Percentiles rank a stretch among this genome's conserved stretches.
Conservation (phyloP, 2,329 filamentous ascomycete species). For the Talaromyces verruculosus region DNA sequence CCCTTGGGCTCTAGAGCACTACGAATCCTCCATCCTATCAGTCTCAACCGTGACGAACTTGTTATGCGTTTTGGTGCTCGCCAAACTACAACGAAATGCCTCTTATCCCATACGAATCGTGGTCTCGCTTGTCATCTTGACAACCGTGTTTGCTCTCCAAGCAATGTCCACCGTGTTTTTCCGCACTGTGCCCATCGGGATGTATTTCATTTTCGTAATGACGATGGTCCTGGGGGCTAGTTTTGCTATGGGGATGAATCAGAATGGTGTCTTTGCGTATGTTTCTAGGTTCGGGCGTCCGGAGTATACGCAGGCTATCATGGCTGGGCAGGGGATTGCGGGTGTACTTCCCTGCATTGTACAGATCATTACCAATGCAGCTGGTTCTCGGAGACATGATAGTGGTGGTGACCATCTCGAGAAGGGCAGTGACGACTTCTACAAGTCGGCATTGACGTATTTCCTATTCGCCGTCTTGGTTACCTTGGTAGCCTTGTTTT, state of each 20-base stretch:
- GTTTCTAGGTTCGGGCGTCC: slow-evolving; percentile 79
- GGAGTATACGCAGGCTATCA: slow-evolving; percentile 93
- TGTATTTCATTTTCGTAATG: slow-evolving; percentile 81
- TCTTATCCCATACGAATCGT: slow-evolving; percentile 88
- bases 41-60: slow-evolving; percentile 85
- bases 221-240: slow-evolving; percentile 77
- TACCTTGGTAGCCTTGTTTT: slow-evolving; percentile 66
- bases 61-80: slow-evolving; percentile 70
- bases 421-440: slow-evolving; percentile 43
- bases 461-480: slow-evolving; percentile 84
- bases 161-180: slow-evolving; percentile 75
- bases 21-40: slow-evolving; percentile 85
- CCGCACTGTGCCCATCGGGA: slow-evolving; percentile 58
- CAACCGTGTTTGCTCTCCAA: slow-evolving; percentile 72
- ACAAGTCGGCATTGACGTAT: slow-evolving; percentile 79
- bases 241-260: slow-evolving; percentile 77
- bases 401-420: slow-evolving; percentile 28
- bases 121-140: slow-evolving; percentile 72
- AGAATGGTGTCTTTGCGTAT: slow-evolving; percentile 93
- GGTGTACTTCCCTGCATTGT: slow-evolving; percentile 86
- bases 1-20: slow-evolving; percentile 72
- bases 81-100: slow-evolving; percentile 75
- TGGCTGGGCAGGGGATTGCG: slow-evolving; percentile 89
- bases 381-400: slow-evolving; percentile 49
- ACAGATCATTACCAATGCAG: slow-evolving; percentile 80